Evolutionary conservation across 2,329 filamentous ascomycete genomes (phyloP), one percentile per base, ranked within the genome.

Genomic region (Teratosphaeria destructans): DNA sequence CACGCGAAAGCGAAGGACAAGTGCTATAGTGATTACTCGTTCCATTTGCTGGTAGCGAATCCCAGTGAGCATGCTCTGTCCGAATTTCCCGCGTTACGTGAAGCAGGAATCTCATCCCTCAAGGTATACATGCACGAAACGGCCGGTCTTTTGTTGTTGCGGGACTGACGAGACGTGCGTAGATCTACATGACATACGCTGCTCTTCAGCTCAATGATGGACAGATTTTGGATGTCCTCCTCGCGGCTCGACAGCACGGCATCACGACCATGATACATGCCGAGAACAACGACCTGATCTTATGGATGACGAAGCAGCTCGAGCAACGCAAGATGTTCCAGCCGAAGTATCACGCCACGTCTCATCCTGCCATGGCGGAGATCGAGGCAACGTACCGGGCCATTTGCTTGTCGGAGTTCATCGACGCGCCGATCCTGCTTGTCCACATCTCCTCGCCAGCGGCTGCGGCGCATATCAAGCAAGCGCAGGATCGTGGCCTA

Each of bases 21-120:
- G 52, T 76, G 74, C 59, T 83, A 81, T 66, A 79, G 79, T 63
- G 82, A 85, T 69, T 85, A 85, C 66, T 77, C 79, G 2, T 80
- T 83, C 62, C 81, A 84, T 64, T 70, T 81, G 59, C 76, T 82
- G 35, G 71, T 81, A 35, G 74, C 76, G 0, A 79, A 81, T 60
- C 78, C 79, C 0, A 75, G 70, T 1, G 64, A 69, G 1, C 57
- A 70, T 10, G 76, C 78, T 11, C 70, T 81, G 11, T 43, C 37
- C 37, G 37, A 43, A n/a, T 43, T 43, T 43, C 37, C 37, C 16
- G 37, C 29, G 19, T 23, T 32, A 1, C 61, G 68, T 1, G 67
- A 70, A 0, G 68, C 75, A 29, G 79, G 79, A 12, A 75, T 81
- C 58, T 77, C 77, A 3, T 76, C 73, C 5, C 71, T 81, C 43